Evolutionary conservation across 805 yeast species (phyloP).

Genomic region (Lipomyces starkeyi): DNA sequence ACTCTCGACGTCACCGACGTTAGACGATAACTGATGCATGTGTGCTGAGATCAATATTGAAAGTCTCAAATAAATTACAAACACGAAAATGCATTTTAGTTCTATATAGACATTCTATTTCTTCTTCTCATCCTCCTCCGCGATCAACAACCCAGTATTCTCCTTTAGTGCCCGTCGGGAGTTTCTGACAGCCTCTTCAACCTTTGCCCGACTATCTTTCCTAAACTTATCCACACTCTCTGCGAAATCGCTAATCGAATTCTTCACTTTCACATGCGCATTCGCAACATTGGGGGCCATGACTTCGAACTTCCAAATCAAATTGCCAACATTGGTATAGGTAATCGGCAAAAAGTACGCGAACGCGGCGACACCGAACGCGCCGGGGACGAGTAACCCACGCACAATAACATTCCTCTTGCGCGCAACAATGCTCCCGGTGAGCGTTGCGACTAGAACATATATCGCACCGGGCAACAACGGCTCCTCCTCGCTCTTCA

Average conservation of each 20-base stretch:
- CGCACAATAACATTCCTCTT: constrained; percentile 64
- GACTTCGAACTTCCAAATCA: constrained; percentile 66
- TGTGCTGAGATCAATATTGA: no score
- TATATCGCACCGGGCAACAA: constrained; percentile 74
- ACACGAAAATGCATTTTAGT: background rate
- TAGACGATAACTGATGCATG: no score
- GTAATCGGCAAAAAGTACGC: constrained; percentile 75
- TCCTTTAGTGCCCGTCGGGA: constrained; percentile 56
- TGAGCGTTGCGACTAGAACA: constrained; percentile 67
- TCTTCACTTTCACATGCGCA: constrained; percentile 59
- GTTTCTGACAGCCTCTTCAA: constrained; percentile 45
- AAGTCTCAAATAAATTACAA: no score
- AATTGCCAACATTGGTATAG: constrained; percentile 61
- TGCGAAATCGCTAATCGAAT: constrained; percentile 50
- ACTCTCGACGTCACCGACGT: no score
- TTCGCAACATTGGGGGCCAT: constrained; percentile 57
- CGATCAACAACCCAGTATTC: constrained; percentile 71
- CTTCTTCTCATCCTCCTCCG: constrained; percentile 56
- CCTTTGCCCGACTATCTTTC: constrained; percentile 51
- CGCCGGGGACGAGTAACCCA: constrained; percentile 58
- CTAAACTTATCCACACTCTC: constrained; percentile 38
- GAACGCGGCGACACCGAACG: constrained; percentile 68
- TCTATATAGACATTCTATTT: constrained; percentile 9
- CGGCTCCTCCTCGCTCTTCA: constrained; percentile 71
- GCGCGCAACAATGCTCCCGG: constrained; percentile 77